Percentiles rank a stretch among this genome's conserved stretches.
Evolutionary conservation across 192 early-diverging fungal species (phyloP).

Genomic region (Rhizophagus clarus): DNA sequence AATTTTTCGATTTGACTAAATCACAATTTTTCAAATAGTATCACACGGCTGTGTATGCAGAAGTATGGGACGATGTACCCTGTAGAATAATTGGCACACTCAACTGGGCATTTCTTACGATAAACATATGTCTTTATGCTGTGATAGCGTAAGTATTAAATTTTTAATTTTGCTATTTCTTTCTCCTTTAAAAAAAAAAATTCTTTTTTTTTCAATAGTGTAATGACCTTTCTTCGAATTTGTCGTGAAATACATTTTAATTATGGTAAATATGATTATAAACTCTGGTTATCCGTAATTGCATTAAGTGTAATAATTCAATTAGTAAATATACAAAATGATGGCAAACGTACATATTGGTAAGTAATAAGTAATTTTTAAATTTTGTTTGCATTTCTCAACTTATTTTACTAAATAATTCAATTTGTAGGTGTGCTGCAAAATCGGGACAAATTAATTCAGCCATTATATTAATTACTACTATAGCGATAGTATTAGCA

Average conservation of each 20-base stretch:
- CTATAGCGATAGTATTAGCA: not conserved
- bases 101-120: not conserved
- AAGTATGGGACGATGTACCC: not conserved
- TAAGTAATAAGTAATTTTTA: not conserved
- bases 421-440: not conserved
- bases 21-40: not conserved
- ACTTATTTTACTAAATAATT: not conserved
- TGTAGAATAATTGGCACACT: not conserved
- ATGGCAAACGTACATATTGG: not conserved
- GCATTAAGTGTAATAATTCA: not conserved
- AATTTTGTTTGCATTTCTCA: too few species aligned
- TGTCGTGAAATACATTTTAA: not conserved
- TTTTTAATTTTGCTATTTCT: too few species aligned
- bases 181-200: not conserved
- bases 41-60: not conserved
- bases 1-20: too few species aligned
- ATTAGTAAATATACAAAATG: not conserved
- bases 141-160: not conserved
- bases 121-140: not conserved
- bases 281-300: not conserved
- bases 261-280: conserved; percentile 14
- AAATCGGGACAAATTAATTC: not conserved
- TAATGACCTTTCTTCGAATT: not conserved
- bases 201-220: not conserved
- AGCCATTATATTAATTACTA: not conserved